These are phyloP conservation scores for Lobulomyces angularis DNA, from an alignment of 192 early-diverging fungal genomes.

Conservation along the genomic window DNA sequence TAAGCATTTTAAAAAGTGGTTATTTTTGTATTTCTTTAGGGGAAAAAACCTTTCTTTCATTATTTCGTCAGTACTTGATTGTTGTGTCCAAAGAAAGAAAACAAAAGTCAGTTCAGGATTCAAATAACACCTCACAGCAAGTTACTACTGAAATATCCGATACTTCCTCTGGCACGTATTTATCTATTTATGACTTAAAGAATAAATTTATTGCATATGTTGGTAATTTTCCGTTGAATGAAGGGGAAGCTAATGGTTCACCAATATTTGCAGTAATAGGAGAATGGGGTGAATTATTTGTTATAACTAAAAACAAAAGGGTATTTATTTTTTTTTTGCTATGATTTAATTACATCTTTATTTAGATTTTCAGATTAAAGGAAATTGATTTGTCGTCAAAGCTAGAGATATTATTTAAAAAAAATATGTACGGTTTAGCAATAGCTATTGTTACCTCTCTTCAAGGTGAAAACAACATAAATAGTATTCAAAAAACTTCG, in stretches of 20 bases:
- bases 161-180: constrained; percentile 16
- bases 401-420: constrained; percentile 75
- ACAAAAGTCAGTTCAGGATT: not conserved
- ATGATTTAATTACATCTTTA: not conserved
- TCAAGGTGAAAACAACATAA: no score
- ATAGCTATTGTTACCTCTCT: constrained; percentile 62
- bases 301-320: constrained; percentile 63
- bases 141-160: constrained; percentile 1
- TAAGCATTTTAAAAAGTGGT: constrained; percentile 24
- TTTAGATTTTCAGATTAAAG: constrained; percentile 61
- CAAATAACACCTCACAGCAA: not conserved
- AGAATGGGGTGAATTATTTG: constrained; percentile 86
- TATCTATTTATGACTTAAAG: constrained; percentile 80
- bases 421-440: constrained; percentile 81
- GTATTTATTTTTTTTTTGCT: constrained; percentile 19
- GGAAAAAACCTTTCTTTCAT: constrained; percentile 51
- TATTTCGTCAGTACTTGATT: constrained; percentile 64
- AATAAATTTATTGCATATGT: constrained; percentile 87
- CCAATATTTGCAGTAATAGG: constrained; percentile 49
- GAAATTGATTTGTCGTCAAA: constrained; percentile 81
- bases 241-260: constrained; percentile 10
- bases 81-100: constrained; percentile 43
- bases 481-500: constrained; percentile 7
- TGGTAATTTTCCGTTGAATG: constrained; percentile 45
- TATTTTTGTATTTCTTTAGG: constrained; percentile 24